Conservation (phyloP, 2,329 filamentous ascomycete species). For the Monosporascus sp. region DNA sequence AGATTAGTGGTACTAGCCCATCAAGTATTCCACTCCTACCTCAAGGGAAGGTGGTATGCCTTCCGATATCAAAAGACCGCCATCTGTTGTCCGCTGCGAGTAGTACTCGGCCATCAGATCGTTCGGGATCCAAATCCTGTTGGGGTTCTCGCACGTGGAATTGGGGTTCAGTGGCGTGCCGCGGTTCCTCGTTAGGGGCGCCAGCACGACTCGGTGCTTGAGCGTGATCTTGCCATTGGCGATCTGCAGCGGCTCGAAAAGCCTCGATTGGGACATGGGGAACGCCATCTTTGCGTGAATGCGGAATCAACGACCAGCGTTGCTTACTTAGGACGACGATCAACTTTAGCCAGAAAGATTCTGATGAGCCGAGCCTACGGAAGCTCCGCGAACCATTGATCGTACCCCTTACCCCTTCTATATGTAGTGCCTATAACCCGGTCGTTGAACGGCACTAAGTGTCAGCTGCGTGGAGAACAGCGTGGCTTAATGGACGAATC, state of each 20-base stretch:
- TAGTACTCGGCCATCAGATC: conserved; percentile 37
- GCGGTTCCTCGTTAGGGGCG: conserved; percentile 48
- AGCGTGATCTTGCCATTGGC: conserved; percentile 37
- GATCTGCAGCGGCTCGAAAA: conserved; percentile 38
- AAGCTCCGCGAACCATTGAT: too few species aligned
- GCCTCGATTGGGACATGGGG: conserved; percentile 5
- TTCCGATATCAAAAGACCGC: conserved; percentile 39
- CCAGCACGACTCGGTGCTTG: conserved; percentile 44
- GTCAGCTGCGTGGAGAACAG: too few species aligned
- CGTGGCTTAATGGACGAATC: too few species aligned
- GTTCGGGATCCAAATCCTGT: conserved; percentile 42
- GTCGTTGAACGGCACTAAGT: too few species aligned
- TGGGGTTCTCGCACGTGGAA: conserved; percentile 41
- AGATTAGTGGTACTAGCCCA: neutral
- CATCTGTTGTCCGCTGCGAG: conserved; percentile 32
- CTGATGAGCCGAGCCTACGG: too few species aligned
- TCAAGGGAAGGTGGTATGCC: conserved; percentile 41
- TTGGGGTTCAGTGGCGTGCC: conserved; percentile 37
- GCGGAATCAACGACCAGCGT: neutral
- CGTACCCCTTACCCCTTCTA: too few species aligned
- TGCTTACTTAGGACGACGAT: neutral
- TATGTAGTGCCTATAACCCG: too few species aligned
- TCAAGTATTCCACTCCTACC: conserved; percentile 16
- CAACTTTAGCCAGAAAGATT: neutral
- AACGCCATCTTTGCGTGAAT: neutral